phyloP scores from a whole-genome alignment of 75 land plant genomes.

The Sequoia sempervirens region DNA sequence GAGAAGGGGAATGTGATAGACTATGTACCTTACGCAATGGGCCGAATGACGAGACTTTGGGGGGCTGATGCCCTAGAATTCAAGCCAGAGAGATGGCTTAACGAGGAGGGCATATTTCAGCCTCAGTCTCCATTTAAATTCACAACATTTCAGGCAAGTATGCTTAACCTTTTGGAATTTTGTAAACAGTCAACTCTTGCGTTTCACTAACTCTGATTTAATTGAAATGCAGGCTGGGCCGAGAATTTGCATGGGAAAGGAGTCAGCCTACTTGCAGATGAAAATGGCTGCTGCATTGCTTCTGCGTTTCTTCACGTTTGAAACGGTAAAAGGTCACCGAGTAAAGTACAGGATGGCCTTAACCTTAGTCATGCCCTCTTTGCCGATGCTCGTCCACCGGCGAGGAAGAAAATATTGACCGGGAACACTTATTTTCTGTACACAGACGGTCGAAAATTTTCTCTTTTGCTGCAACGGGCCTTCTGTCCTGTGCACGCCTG shows the following conservation, averaged over 20 bases:
- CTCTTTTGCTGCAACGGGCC: too few species aligned
- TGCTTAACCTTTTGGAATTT: too few species aligned
- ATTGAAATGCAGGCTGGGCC: conserved; percentile 31
- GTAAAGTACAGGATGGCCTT: conserved; percentile 11
- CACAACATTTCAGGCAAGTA: conserved; percentile 34
- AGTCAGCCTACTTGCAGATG: conserved; percentile 39
- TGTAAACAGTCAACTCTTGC: too few species aligned
- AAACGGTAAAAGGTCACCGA: neutral
- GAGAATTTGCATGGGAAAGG: conserved; percentile 40
- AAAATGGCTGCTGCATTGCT: conserved; percentile 27
- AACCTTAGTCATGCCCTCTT: conserved; percentile 1
- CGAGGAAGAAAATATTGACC: neutral
- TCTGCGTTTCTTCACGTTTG: conserved; percentile 21
- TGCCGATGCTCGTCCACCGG: neutral
- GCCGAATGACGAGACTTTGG: conserved; percentile 12
- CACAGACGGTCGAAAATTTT: neutral
- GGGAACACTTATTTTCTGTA: neutral
- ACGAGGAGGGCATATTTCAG: conserved; percentile 28
- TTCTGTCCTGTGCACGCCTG: too few species aligned
- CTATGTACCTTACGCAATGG: conserved; percentile 20
- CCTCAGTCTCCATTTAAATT: conserved; percentile 44
- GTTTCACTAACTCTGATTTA: neutral
- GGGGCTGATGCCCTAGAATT: conserved; percentile 10
- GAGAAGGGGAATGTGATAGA: conserved; percentile 7
- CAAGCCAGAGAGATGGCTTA: conserved; percentile 25